A percentile compares a stretch with the other conserved stretches of the same genome.
These are phyloP conservation scores for Fusarium sp. DNA, from an alignment of 2,329 filamentous ascomycete genomes.

Conservation along the genomic window DNA sequence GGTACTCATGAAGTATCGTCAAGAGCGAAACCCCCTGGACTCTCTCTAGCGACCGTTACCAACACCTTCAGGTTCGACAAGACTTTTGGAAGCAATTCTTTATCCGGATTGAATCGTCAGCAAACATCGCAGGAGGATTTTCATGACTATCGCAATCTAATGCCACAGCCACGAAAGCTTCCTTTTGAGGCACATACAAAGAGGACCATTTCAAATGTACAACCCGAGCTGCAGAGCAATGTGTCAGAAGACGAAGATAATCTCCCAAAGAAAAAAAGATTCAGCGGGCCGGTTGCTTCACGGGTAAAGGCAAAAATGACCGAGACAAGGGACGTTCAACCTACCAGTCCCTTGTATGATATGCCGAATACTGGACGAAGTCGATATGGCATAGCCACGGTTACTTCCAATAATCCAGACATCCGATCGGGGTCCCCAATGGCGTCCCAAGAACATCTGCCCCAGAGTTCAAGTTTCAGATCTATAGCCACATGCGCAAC, in stretches of 20 bases:
- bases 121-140: neutral
- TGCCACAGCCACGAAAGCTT: constrained; percentile 49
- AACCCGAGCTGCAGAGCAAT: neutral
- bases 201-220: neutral
- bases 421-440: neutral
- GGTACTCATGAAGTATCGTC: neutral
- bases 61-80: neutral
- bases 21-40: neutral
- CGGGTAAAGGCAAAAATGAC: neutral
- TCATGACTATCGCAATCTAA: constrained; percentile 43
- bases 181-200: constrained; percentile 40
- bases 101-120: neutral
- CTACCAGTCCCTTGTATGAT: neutral
- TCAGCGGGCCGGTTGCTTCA: too few relatives aligned
- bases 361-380: neutral
- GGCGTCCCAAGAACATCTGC: too few relatives aligned
- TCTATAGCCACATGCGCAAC: neutral
- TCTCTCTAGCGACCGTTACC: neutral
- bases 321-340: neutral
- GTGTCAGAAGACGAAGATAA: neutral
- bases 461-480: neutral
- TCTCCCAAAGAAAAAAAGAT: neutral
- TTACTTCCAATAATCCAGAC: neutral
- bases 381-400: neutral
- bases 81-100: constrained; percentile 10